These are phyloP conservation scores for Castanea crenata DNA, from an alignment of 306 rosid genomes.

Conservation along the genomic window DNA sequence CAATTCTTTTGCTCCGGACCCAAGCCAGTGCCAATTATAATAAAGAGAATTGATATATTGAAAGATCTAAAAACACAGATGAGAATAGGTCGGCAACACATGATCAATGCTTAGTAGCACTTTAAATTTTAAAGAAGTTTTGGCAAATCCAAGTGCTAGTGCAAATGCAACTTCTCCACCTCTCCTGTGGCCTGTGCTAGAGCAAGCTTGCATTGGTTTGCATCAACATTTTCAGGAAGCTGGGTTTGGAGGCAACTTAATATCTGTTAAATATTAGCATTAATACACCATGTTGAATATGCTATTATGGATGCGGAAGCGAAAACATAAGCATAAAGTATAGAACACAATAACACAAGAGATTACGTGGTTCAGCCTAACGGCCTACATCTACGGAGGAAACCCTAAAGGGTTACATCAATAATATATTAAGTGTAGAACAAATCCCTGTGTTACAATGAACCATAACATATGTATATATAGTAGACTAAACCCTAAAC, in stretches of 20 bases:
- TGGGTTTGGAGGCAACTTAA: conserved; percentile 14
- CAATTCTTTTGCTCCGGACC: conserved; percentile 26
- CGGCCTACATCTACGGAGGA: too few species aligned
- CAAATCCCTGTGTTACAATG: too few species aligned
- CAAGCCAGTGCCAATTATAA: conserved; percentile 51
- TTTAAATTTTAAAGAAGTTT: conserved; percentile 26
- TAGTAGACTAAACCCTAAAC: too few species aligned
- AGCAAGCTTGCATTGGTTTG: conserved; percentile 24
- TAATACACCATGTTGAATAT: too few species aligned
- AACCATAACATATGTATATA: too few species aligned
- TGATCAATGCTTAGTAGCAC: conserved; percentile 56
- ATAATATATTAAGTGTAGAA: too few species aligned
- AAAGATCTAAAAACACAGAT: conserved; percentile 30
- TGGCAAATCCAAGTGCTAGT: conserved; percentile 38
- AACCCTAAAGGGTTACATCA: too few species aligned
- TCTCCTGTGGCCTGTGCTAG: conserved; percentile 46
- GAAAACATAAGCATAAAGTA: too few species aligned
- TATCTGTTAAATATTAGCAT: too few species aligned
- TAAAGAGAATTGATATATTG: conserved; percentile 24
- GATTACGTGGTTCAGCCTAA: too few species aligned
- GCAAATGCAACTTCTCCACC: conserved; percentile 63
- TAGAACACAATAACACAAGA: too few species aligned
- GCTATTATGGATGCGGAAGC: too few species aligned
- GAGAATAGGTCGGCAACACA: conserved; percentile 33
- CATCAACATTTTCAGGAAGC: not conserved